phyloP scores from a whole-genome alignment of 2,329 filamentous ascomycete genomes.

The Scleromitrula shiraiana region DNA sequence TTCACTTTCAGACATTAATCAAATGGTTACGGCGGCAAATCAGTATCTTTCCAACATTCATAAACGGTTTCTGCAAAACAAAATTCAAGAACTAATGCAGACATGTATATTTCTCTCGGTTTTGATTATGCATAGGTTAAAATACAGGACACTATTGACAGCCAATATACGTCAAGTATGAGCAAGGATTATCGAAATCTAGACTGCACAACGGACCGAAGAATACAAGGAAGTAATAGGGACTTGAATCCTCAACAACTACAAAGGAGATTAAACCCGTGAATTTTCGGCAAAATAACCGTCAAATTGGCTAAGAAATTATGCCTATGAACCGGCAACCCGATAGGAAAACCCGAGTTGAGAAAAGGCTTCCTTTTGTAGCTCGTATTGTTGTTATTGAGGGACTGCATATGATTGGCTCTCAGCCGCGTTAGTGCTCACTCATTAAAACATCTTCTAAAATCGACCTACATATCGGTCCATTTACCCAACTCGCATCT shows the following conservation, averaged over 20 bases:
- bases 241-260: too few relatives aligned
- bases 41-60: too few relatives aligned
- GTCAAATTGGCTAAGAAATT: too few relatives aligned
- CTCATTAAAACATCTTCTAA: too few relatives aligned
- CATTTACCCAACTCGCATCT: conserved; percentile 4
- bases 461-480: conserved; percentile 1
- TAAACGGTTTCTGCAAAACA: background rate
- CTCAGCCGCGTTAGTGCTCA: too few relatives aligned
- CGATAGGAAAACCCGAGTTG: too few relatives aligned
- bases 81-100: background rate
- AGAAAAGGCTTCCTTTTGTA: too few relatives aligned
- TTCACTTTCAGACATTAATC: background rate
- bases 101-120: background rate
- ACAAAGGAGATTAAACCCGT: too few relatives aligned
- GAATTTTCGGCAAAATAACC: background rate
- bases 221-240: too few relatives aligned
- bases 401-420: background rate
- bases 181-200: background rate
- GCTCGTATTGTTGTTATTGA: too few relatives aligned
- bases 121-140: background rate
- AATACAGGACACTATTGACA: background rate
- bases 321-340: too few relatives aligned
- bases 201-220: background rate
- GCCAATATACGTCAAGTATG: background rate
- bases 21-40: background rate